A percentile compares a stretch with the other conserved stretches of the same genome.
Conservation (phyloP, 441 rosid species). For the Bocquillonia castaneifolia region DNA sequence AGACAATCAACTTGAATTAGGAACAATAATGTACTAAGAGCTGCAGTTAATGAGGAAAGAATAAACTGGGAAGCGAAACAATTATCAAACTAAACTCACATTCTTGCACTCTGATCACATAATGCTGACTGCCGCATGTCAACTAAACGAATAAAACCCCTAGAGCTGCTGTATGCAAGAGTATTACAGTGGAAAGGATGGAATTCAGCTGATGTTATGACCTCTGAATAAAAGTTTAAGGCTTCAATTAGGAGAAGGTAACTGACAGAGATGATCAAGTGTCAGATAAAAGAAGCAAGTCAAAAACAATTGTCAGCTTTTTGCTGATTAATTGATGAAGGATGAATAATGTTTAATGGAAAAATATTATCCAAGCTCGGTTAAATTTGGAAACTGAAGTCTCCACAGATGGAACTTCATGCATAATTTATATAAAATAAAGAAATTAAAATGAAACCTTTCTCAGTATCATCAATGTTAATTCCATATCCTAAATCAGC, state of each 20-base stretch:
- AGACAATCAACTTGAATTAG: conserved; percentile 10
- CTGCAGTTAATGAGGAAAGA: conserved; percentile 1
- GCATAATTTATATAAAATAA: not conserved
- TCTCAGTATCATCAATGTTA: no score
- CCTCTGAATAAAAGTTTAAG: conserved; percentile 44
- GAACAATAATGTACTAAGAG: not conserved
- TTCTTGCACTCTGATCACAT: conserved; percentile 51
- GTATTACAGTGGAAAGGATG: conserved; percentile 66
- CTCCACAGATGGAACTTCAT: not conserved
- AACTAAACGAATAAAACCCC: conserved; percentile 59
- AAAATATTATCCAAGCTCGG: not conserved
- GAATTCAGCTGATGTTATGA: conserved; percentile 68
- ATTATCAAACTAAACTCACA: conserved; percentile 39
- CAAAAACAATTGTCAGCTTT: conserved; percentile 7
- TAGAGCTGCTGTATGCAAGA: conserved; percentile 70
- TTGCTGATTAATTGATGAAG: no score
- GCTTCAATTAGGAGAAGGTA: conserved; percentile 22
- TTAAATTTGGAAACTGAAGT: not conserved
- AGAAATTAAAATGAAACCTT: no score
- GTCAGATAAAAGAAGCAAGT: conserved; percentile 9
- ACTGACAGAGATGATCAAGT: not conserved
- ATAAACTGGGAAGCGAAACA: conserved; percentile 3
- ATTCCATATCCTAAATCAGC: not conserved
- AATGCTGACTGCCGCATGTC: conserved; percentile 74
- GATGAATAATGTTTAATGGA: no score